These are phyloP conservation scores for Iberis pinnata DNA, from an alignment of 345 rosid genomes.

Conservation along the genomic window DNA sequence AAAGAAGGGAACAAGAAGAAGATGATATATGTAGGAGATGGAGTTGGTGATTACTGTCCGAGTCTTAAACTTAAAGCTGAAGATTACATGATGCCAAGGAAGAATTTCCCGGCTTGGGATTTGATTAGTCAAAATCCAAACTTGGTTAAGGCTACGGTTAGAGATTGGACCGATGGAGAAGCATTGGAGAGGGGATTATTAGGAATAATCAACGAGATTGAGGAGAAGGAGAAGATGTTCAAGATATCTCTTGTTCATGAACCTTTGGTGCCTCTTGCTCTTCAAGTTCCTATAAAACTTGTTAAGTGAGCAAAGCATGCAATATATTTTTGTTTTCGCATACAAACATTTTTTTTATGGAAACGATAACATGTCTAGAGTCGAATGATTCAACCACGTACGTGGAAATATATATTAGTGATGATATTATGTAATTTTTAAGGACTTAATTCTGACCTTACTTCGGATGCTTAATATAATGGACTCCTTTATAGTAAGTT, in stretches of 20 bases:
- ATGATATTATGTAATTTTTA: too few species aligned
- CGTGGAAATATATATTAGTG: too few species aligned
- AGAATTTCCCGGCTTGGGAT: conserved; percentile 71
- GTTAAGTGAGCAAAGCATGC: too few species aligned
- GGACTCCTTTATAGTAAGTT: too few species aligned
- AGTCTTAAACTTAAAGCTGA: conserved; percentile 46
- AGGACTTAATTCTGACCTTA: too few species aligned
- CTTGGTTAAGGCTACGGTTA: conserved; percentile 54
- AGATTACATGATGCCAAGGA: conserved; percentile 79
- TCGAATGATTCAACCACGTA: too few species aligned
- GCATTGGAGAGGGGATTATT: conserved; percentile 31
- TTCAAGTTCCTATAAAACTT: conserved; percentile 18
- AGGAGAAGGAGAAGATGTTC: conserved; percentile 3
- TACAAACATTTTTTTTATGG: too few species aligned
- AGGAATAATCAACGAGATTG: conserved; percentile 15
- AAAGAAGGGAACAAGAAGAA: conserved; percentile 41
- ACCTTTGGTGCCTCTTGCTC: conserved; percentile 22
- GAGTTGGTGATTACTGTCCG: conserved; percentile 75
- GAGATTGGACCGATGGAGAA: conserved; percentile 70
- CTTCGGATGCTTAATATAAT: too few species aligned
- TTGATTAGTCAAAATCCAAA: conserved; percentile 48
- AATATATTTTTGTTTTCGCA: too few species aligned
- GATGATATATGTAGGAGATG: conserved; percentile 84
- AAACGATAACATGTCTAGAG: too few species aligned
- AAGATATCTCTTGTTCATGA: conserved; percentile 29